These are phyloP conservation scores for Medicago truncatula DNA, from an alignment of 306 rosid genomes.

Conservation along the genomic window MtrunA17r5.0-ANR NC_053045.1:59204501-59205000, in stretches of 20 bases:
- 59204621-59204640: neutral
- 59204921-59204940: conserved; percentile 44
- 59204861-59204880: conserved; percentile 44
- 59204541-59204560: neutral
- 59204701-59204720: neutral
- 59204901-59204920: conserved; percentile 39
- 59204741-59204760: conserved; percentile 15
- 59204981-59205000: conserved; percentile 66
- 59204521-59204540: neutral
- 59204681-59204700: conserved; percentile 17
- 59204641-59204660: neutral
- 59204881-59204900: conserved; percentile 21
- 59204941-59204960: conserved; percentile 52
- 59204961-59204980: conserved; percentile 51
- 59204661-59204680: neutral
- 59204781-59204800: conserved; percentile 24
- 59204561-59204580: neutral
- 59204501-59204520: neutral
- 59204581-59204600: neutral
- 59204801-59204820: conserved; percentile 23
- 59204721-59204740: conserved; percentile 7
- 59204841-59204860: conserved; percentile 39
- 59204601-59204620: neutral
- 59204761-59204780: conserved; percentile 41
- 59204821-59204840: conserved; percentile 13